Percentiles rank a stretch among this genome's conserved stretches.
phyloP scores from a whole-genome alignment of 257 asterid genomes.

The Nicotiana benthamiana region DNA sequence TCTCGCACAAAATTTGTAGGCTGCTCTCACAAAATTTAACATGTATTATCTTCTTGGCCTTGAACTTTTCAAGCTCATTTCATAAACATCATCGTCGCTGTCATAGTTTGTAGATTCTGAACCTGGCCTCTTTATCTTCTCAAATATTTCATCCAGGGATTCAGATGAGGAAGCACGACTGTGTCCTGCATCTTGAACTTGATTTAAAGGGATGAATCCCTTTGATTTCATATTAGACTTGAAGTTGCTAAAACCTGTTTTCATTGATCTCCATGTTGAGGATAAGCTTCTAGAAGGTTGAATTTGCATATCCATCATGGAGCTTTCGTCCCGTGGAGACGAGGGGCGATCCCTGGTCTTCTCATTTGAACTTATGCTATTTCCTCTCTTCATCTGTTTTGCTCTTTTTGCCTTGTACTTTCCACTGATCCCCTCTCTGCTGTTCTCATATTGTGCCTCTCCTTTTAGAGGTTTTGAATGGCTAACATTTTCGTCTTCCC shows the following conservation, averaged over 20 bases:
- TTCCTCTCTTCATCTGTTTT: slow-evolving; percentile 19
- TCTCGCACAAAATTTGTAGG: background rate
- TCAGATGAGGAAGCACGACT: slow-evolving; percentile 32
- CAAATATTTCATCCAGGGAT: slow-evolving; percentile 60
- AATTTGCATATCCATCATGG: background rate
- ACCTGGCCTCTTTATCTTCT: slow-evolving; percentile 38
- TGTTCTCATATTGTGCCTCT: slow-evolving; percentile 6
- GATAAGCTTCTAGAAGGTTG: slow-evolving; percentile 32
- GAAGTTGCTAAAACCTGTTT: slow-evolving; percentile 40
- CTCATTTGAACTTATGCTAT: slow-evolving; percentile 12
- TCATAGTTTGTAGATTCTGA: slow-evolving; percentile 17
- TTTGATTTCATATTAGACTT: slow-evolving; percentile 47
- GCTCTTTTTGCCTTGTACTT: slow-evolving; percentile 26
- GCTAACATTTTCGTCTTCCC: slow-evolving; percentile 27
- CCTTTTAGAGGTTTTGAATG: slow-evolving; percentile 19
- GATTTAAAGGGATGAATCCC: slow-evolving; percentile 43
- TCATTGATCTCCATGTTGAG: slow-evolving; percentile 61
- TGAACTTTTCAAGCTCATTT: slow-evolving; percentile 14
- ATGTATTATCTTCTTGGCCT: slow-evolving; percentile 15
- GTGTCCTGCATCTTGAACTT: slow-evolving; percentile 27
- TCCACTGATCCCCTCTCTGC: slow-evolving; percentile 17
- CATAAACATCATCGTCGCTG: slow-evolving; percentile 18
- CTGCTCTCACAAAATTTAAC: background rate
- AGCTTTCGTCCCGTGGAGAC: slow-evolving; percentile 17
- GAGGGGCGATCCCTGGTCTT: slow-evolving; percentile 3